Evolutionary conservation across 2,329 filamentous ascomycete genomes (phyloP).

Genomic region (Cytospora chrysosperma): DNA sequence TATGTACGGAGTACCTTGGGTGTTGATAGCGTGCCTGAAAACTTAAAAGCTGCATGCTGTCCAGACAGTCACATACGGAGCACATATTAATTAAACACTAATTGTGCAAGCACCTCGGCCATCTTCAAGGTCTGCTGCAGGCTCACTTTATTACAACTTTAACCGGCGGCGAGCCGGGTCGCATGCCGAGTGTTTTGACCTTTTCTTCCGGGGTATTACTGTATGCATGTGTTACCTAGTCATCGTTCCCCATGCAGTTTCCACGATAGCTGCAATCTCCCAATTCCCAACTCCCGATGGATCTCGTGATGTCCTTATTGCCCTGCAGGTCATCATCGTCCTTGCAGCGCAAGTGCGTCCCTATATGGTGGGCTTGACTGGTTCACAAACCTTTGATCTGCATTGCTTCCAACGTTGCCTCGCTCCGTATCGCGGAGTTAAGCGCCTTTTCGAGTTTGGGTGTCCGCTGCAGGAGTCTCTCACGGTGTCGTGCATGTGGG

Average conservation of each 20-base stretch:
- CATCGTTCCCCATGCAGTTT: not conserved
- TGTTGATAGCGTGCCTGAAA: not conserved
- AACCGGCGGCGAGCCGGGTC: not conserved
- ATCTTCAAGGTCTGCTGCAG: no score
- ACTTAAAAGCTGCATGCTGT: not conserved
- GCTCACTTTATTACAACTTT: no score
- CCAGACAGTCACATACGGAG: not conserved
- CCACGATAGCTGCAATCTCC: constrained; percentile 12
- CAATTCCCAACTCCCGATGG: not conserved
- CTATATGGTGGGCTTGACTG: not conserved
- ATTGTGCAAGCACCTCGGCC: no score
- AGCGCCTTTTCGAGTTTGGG: not conserved
- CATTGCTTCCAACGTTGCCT: not conserved
- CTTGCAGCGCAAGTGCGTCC: not conserved
- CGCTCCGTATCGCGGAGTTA: not conserved
- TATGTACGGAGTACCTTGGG: no score
- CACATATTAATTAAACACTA: not conserved
- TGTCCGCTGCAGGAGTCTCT: not conserved
- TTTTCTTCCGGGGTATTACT: not conserved
- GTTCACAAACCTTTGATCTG: not conserved
- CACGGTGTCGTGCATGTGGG: not conserved
- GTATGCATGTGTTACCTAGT: not conserved
- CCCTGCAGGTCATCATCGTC: not conserved
- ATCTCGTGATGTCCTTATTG: not conserved
- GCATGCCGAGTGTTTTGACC: not conserved